phyloP scores from a whole-genome alignment of 148 eudicot species.

The Amaranthus cruentus region DNA sequence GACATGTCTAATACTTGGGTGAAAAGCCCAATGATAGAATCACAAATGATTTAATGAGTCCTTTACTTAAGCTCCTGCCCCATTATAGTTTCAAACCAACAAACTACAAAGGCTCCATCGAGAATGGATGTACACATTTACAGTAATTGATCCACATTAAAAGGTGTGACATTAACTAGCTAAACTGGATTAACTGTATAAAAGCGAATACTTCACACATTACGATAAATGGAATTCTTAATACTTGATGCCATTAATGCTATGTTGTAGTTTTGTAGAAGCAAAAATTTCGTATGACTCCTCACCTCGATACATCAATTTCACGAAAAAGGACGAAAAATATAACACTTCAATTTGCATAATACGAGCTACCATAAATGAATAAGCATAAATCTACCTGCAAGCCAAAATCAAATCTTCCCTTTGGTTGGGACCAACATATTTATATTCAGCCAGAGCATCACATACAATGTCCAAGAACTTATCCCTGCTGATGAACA shows the following conservation, averaged over 20 bases:
- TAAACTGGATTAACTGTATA: too few species aligned
- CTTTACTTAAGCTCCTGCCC: too few species aligned
- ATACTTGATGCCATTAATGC: background rate
- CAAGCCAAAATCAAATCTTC: slow-evolving; percentile 79
- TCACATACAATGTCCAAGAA: slow-evolving; percentile 75
- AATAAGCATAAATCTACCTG: slow-evolving; percentile 48
- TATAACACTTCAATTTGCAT: background rate
- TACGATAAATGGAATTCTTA: background rate
- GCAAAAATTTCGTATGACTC: background rate
- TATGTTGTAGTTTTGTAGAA: background rate
- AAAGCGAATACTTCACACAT: background rate
- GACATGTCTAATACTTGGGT: too few species aligned
- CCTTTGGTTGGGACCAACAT: slow-evolving; percentile 79
- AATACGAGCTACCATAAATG: background rate
- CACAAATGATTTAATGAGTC: too few species aligned
- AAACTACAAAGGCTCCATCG: too few species aligned
- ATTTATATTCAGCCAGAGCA: slow-evolving; percentile 77
- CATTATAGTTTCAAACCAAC: too few species aligned
- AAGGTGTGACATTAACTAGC: too few species aligned
- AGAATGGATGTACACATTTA: too few species aligned
- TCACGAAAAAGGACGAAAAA: background rate
- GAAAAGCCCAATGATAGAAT: too few species aligned
- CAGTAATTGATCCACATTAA: too few species aligned
- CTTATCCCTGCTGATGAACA: slow-evolving; percentile 45
- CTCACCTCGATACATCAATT: background rate